These are phyloP conservation scores for Phytopythium mirpurense DNA, from an alignment of 352 stramenopile species.

Conservation along the genomic window DNA sequence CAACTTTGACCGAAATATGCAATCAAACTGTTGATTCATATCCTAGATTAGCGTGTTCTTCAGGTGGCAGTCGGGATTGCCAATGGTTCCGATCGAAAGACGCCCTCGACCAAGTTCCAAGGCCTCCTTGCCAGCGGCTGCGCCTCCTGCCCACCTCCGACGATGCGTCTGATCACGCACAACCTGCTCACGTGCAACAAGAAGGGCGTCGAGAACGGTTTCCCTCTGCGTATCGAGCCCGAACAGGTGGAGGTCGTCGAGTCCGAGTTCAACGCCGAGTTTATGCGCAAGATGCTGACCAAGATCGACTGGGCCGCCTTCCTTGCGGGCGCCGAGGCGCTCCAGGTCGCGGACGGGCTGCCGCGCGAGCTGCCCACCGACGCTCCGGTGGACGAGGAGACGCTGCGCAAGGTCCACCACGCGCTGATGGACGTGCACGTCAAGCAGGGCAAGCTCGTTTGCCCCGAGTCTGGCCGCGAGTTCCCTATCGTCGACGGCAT, in stretches of 20 bases:
- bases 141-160: slow-evolving; percentile 3
- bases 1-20: no score
- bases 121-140: neutral
- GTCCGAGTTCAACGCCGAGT: slow-evolving; percentile 79
- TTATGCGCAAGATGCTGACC: slow-evolving; percentile 86
- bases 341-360: slow-evolving; percentile 68
- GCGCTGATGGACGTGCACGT: slow-evolving; percentile 94
- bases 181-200: slow-evolving; percentile 94
- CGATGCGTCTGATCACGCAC: slow-evolving; percentile 92
- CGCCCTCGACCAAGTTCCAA: no score
- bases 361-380: slow-evolving; percentile 41
- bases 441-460: slow-evolving; percentile 94
- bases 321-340: slow-evolving; percentile 61
- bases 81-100: no score
- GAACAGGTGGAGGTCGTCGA: slow-evolving; percentile 74
- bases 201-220: slow-evolving; percentile 91
- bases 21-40: no score
- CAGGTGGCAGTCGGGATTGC: no score
- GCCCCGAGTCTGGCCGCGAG: slow-evolving; percentile 93
- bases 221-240: slow-evolving; percentile 87
- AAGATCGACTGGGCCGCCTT: slow-evolving; percentile 90
- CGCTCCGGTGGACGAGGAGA: slow-evolving; percentile 47
- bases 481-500: slow-evolving; percentile 97
- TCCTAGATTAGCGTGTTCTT: no score
- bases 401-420: slow-evolving; percentile 85